These are phyloP conservation scores for Singerocomus inundabilis DNA, from an alignment of 1,284 basidiomycete genomes.

Conservation along the genomic window DNA sequence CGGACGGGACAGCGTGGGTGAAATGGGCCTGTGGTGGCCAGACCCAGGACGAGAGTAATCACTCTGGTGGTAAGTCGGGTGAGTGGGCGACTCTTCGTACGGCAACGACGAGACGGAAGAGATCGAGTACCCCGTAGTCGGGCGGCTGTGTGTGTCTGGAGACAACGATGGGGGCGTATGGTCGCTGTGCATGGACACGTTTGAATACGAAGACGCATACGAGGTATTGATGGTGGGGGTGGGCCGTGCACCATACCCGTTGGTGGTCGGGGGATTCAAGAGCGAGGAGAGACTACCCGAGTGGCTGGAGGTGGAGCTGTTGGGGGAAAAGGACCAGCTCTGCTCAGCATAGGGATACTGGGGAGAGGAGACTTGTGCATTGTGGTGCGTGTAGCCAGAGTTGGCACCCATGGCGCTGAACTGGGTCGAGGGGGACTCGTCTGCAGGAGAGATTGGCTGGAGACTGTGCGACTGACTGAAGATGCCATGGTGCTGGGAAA, in stretches of 20 bases:
- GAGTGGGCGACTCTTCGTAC: constrained; percentile 58
- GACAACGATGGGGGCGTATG: constrained; percentile 71
- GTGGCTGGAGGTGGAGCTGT: constrained; percentile 54
- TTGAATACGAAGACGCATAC: constrained; percentile 64
- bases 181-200: constrained; percentile 62
- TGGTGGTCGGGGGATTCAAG: constrained; percentile 62
- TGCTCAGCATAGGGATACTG: constrained; percentile 59
- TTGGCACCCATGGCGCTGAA: constrained; percentile 52
- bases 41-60: constrained; percentile 67
- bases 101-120: constrained; percentile 71
- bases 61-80: constrained; percentile 51
- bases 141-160: constrained; percentile 67
- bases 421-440: constrained; percentile 61
- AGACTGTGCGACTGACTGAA: constrained; percentile 59
- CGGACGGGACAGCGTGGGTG: constrained; percentile 59
- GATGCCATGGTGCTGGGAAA: constrained; percentile 52
- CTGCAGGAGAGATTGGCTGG: constrained; percentile 62
- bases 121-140: constrained; percentile 79
- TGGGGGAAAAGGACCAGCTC: constrained; percentile 61
- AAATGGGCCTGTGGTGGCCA: constrained; percentile 63
- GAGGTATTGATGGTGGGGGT: constrained; percentile 67
- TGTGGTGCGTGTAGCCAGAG: constrained; percentile 37
- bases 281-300: constrained; percentile 75
- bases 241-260: constrained; percentile 54
- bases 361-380: constrained; percentile 47